phyloP scores from a whole-genome alignment of 2,329 filamentous ascomycete genomes.

The Pseudopyricularia cyperi region DNA sequence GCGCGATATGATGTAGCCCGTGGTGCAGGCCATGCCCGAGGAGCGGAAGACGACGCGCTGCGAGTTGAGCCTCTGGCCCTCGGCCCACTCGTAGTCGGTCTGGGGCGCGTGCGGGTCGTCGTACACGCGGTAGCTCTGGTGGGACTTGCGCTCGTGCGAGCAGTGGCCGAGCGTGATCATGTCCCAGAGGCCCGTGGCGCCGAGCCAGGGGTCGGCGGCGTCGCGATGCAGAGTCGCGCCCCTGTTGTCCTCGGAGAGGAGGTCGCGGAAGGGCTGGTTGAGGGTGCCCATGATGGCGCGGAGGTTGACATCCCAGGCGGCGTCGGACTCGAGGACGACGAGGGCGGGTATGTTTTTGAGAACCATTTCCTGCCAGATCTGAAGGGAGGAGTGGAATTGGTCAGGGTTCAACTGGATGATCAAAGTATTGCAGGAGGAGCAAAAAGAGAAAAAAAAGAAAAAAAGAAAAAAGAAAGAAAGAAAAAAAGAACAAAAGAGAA shows the following conservation, averaged over 20 bases:
- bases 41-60: slow-evolving; percentile 12
- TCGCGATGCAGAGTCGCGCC: neutral
- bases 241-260: slow-evolving; percentile 7
- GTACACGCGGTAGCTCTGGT: slow-evolving; percentile 7
- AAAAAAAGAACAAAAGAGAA: no score
- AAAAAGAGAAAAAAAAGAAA: no score
- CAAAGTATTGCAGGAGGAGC: no score
- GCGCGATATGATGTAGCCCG: slow-evolving; percentile 14
- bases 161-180: slow-evolving; percentile 13
- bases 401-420: no score
- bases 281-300: slow-evolving; percentile 11
- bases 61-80: slow-evolving; percentile 9
- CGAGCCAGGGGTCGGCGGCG: slow-evolving; percentile 11
- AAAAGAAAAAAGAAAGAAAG: no score
- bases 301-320: slow-evolving; percentile 15
- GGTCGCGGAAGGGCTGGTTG: slow-evolving; percentile 11
- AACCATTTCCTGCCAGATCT: slow-evolving; percentile 15
- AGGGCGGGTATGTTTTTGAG: slow-evolving; percentile 9
- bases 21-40: slow-evolving; percentile 12
- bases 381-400: no score
- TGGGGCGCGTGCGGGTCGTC: slow-evolving; percentile 7
- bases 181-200: slow-evolving; percentile 9
- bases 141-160: slow-evolving; percentile 7
- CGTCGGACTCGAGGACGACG: slow-evolving; percentile 16
- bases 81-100: neutral